Evolutionary conservation across 2,329 filamentous ascomycete genomes (phyloP).

Genomic region (Ophiocordyceps australis): DNA sequence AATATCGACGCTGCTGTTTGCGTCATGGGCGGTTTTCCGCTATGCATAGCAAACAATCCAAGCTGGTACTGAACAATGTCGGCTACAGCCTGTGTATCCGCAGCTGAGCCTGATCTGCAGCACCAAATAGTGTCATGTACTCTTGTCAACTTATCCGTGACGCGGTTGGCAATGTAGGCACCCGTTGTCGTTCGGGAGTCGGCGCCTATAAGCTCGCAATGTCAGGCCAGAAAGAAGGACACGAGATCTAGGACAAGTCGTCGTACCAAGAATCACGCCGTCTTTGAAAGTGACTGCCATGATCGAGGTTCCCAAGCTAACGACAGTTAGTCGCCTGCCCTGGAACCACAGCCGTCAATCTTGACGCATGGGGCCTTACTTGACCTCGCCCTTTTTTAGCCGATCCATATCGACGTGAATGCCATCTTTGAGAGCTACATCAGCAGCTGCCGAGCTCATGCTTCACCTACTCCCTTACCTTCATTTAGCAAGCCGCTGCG

Average conservation of each 20-base stretch:
- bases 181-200: constrained; percentile 96
- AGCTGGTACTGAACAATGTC: constrained; percentile 97
- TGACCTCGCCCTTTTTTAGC: constrained; percentile 96
- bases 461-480: constrained; percentile 24
- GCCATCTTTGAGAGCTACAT: constrained; percentile 49
- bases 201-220: constrained; percentile 59
- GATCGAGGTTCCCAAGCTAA: constrained; percentile 88
- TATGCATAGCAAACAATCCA: constrained; percentile 77
- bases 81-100: constrained; percentile 93
- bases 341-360: not conserved
- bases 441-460: constrained; percentile 5
- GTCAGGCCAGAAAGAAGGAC: too few relatives aligned
- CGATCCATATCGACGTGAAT: constrained; percentile 99
- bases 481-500: constrained; percentile 43
- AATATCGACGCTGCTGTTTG: constrained; percentile 92
- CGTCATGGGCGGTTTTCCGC: constrained; percentile 79
- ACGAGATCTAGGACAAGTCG: not conserved
- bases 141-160: constrained; percentile 97
- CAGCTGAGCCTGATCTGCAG: constrained; percentile 91
- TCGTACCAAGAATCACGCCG: constrained; percentile 74
- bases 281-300: constrained; percentile 99
- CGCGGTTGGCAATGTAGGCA: constrained; percentile 95
- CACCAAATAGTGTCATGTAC: constrained; percentile 99
- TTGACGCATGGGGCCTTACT: too few relatives aligned
- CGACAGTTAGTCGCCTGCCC: constrained; percentile 9